phyloP scores from a whole-genome alignment of 202 grass and related monocot genomes.

The Zoysia matrella region DNA sequence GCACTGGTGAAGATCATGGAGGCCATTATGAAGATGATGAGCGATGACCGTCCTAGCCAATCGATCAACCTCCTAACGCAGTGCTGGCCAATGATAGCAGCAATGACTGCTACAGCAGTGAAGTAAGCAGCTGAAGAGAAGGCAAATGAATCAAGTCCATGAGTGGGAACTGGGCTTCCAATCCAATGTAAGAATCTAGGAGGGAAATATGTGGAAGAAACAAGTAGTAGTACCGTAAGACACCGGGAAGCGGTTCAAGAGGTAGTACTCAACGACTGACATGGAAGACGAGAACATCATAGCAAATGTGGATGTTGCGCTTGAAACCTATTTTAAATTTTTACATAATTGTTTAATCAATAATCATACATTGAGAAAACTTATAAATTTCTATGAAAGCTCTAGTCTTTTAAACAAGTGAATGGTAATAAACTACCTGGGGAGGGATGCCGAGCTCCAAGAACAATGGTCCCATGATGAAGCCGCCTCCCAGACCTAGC shows the following conservation, averaged over 20 bases:
- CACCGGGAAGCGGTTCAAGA: constrained; percentile 44
- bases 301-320: constrained; percentile 84
- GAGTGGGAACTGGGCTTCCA: too few species aligned
- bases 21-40: constrained; percentile 87
- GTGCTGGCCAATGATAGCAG: constrained; percentile 81
- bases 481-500: constrained; percentile 83
- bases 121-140: constrained; percentile 68
- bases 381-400: too few species aligned
- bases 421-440: constrained; percentile 45
- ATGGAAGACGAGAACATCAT: constrained; percentile 96
- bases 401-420: too few species aligned
- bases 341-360: too few species aligned
- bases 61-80: constrained; percentile 74
- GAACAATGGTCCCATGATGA: constrained; percentile 87
- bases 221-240: too few species aligned
- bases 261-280: constrained; percentile 86
- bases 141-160: too few species aligned
- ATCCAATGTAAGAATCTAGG: too few species aligned
- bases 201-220: too few species aligned
- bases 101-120: constrained; percentile 52
- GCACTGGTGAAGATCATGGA: constrained; percentile 53
- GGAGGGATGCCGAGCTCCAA: constrained; percentile 89
- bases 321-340: constrained; percentile 67
- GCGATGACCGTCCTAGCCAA: constrained; percentile 77
- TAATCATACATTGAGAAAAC: too few species aligned